Conservation (phyloP, 352 stramenopile genomes). For the Elongisporangium prolatum region DNA sequence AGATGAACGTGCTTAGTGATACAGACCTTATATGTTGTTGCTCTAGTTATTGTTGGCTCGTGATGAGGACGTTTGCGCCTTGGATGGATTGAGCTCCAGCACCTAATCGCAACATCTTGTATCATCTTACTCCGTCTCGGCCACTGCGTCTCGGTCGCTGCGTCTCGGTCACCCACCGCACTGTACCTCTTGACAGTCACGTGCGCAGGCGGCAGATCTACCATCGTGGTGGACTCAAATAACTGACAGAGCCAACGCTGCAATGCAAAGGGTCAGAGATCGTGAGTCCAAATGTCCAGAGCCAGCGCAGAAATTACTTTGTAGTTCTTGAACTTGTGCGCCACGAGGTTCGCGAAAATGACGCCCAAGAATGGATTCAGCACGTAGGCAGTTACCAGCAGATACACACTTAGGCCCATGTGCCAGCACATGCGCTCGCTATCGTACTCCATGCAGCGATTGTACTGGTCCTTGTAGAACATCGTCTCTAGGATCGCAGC, state of each 20-base stretch:
- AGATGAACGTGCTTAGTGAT: too few species aligned
- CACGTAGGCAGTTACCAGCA: slow-evolving; percentile 38
- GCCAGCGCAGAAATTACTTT: slow-evolving; percentile 8
- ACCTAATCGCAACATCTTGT: too few species aligned
- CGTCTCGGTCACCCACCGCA: too few species aligned
- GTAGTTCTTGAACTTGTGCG: slow-evolving; percentile 58
- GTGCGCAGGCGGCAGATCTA: too few species aligned
- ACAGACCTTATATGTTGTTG: too few species aligned
- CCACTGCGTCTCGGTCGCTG: too few species aligned
- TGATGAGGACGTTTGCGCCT: too few species aligned
- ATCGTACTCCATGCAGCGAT: slow-evolving; percentile 58
- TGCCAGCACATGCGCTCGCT: slow-evolving; percentile 60
- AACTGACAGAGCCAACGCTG: slow-evolving; percentile 32
- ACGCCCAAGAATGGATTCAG: slow-evolving; percentile 51
- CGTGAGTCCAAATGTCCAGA: background rate
- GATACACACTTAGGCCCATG: slow-evolving; percentile 59
- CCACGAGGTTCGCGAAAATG: slow-evolving; percentile 51
- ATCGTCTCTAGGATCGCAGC: slow-evolving; percentile 55
- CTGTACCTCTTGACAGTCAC: too few species aligned
- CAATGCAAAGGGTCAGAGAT: background rate
- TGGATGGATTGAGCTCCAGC: too few species aligned
- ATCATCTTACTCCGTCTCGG: too few species aligned
- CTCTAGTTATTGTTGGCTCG: too few species aligned
- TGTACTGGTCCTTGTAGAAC: slow-evolving; percentile 82
- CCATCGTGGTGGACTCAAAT: too few species aligned